Evolutionary conservation across 257 asterid genomes (phyloP).

Genomic region (Scutellaria galericulata): DNA sequence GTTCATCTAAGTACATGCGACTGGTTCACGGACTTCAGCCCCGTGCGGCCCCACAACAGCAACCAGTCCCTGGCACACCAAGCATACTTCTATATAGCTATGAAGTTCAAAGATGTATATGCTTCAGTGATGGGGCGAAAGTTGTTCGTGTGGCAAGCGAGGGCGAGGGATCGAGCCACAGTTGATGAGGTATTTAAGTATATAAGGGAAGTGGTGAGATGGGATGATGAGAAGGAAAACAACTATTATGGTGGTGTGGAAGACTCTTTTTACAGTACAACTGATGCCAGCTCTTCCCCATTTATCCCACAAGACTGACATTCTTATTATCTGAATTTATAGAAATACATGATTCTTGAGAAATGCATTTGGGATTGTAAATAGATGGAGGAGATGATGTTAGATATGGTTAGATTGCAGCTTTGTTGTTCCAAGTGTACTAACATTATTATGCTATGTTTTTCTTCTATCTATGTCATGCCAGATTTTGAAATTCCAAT

Average conservation of each 20-base stretch:
- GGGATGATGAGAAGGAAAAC: conserved; percentile 84
- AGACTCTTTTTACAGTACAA: conserved; percentile 86
- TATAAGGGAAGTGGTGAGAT: conserved; percentile 76
- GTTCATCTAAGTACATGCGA: conserved; percentile 61
- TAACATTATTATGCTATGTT: not conserved
- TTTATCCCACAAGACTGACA: conserved; percentile 50
- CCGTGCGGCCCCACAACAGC: conserved; percentile 62
- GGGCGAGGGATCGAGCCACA: conserved; percentile 73
- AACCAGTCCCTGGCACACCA: conserved; percentile 78
- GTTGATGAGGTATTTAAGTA: conserved; percentile 79
- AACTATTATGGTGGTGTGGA: conserved; percentile 52
- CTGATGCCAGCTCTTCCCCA: conserved; percentile 72
- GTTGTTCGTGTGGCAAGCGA: conserved; percentile 82
- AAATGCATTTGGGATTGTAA: conserved; percentile 40
- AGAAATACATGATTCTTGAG: conserved; percentile 10
- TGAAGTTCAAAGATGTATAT: conserved; percentile 81
- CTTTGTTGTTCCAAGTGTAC: conserved; percentile 13
- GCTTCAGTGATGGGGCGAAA: conserved; percentile 68
- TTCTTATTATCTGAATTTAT: not conserved
- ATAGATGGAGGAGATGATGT: conserved; percentile 41
- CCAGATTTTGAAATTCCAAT: not conserved
- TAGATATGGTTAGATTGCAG: conserved; percentile 14
- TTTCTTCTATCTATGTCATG: not conserved
- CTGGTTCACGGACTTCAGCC: conserved; percentile 75
- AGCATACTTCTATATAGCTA: conserved; percentile 78